These are phyloP conservation scores for Hyphopichia homilentoma DNA, from an alignment of 805 yeast species.

Conservation along the genomic window DNA sequence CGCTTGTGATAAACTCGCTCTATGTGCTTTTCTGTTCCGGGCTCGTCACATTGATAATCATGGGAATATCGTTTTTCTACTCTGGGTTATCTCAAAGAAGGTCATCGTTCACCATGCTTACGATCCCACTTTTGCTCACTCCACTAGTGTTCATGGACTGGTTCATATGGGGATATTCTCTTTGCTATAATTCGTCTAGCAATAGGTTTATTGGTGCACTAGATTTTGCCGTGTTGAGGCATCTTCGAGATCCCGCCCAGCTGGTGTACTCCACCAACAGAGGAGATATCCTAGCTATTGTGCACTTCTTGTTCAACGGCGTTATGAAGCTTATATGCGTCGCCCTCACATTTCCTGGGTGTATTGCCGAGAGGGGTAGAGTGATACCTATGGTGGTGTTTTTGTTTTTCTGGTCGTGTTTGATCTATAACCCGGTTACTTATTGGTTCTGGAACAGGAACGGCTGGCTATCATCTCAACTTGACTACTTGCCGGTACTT, in stretches of 20 bases:
- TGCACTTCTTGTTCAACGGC: slow-evolving; percentile 39
- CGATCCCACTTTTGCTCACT: slow-evolving; percentile 27
- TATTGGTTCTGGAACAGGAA: slow-evolving; percentile 44
- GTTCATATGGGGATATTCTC: slow-evolving; percentile 44
- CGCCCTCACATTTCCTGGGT: slow-evolving; percentile 41
- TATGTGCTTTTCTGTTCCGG: slow-evolving; percentile 35
- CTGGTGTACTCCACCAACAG: slow-evolving; percentile 29
- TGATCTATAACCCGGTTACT: slow-evolving; percentile 40
- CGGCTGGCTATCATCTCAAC: slow-evolving; percentile 40
- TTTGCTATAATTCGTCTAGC: slow-evolving; percentile 32
- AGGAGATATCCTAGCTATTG: slow-evolving; percentile 33
- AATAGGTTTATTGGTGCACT: slow-evolving; percentile 34
- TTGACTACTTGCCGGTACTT: slow-evolving; percentile 29
- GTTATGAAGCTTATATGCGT: slow-evolving; percentile 36
- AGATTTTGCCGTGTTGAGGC: slow-evolving; percentile 27
- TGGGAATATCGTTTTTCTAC: slow-evolving; percentile 38
- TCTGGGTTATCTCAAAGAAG: slow-evolving; percentile 42
- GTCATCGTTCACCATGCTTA: slow-evolving; percentile 37
- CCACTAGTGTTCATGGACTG: slow-evolving; percentile 37
- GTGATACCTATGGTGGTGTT: slow-evolving; percentile 39
- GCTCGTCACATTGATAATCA: slow-evolving; percentile 25
- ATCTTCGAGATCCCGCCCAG: slow-evolving; percentile 14
- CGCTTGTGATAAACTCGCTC: slow-evolving; percentile 21
- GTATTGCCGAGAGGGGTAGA: slow-evolving; percentile 42
- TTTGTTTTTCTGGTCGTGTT: slow-evolving; percentile 34